Conservation (phyloP, 1,284 basidiomycete species). For the Cryptococcus amylolentus region DNA sequence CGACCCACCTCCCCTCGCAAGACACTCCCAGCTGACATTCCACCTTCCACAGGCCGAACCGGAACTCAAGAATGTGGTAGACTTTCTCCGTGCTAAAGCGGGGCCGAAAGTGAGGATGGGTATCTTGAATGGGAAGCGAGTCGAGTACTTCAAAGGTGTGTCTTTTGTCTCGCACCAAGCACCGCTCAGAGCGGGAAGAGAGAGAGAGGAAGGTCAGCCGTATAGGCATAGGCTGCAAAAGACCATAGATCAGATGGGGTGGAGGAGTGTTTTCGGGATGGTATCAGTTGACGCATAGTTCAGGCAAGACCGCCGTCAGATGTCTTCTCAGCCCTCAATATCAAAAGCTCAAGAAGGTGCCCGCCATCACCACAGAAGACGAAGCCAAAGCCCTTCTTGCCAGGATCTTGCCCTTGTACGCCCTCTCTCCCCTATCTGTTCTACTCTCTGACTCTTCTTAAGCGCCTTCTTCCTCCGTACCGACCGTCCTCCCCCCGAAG, state of each 20-base stretch:
- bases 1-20: constrained; percentile 6
- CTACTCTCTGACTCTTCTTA: not conserved
- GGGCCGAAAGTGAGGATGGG: constrained; percentile 88
- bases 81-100: constrained; percentile 78
- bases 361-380: constrained; percentile 68
- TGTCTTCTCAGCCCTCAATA: constrained; percentile 88
- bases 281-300: not conserved
- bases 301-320: constrained; percentile 89
- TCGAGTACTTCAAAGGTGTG: constrained; percentile 97
- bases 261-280: no score
- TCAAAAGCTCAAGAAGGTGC: constrained; percentile 80
- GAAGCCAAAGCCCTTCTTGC: constrained; percentile 71
- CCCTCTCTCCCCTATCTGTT: constrained; percentile 1
- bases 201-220: no score
- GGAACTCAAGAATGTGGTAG: constrained; percentile 71
- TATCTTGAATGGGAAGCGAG: constrained; percentile 86
- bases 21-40: constrained; percentile 24
- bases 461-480: constrained; percentile 84
- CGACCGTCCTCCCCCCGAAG: constrained; percentile 61
- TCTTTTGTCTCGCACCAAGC: constrained; percentile 12
- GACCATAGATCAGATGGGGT: no score
- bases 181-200: not conserved
- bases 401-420: constrained; percentile 62
- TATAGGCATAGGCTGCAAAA: no score
- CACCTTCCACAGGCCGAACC: constrained; percentile 56